Evolutionary conservation across 345 rosid genomes (phyloP).

Genomic region (Euphorbia peplus): DNA sequence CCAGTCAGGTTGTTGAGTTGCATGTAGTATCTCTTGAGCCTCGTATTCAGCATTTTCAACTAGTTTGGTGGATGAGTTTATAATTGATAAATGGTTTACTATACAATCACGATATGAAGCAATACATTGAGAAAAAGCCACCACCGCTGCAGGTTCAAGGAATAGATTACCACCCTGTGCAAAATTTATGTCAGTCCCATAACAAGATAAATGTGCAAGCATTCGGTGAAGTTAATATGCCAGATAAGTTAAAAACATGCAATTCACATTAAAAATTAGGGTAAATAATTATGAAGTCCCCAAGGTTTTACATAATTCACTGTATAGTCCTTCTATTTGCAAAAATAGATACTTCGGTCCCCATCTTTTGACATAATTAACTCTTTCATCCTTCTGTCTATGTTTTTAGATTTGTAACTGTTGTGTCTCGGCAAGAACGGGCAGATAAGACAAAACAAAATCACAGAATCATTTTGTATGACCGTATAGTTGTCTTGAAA

Average conservation of each 20-base stretch:
- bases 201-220: constrained; percentile 13
- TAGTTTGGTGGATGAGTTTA: constrained; percentile 31
- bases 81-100: constrained; percentile 29
- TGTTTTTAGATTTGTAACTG: too few relatives aligned
- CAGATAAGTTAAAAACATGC: not conserved
- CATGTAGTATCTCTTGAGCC: constrained; percentile 24
- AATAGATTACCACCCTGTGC: constrained; percentile 76
- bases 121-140: constrained; percentile 42
- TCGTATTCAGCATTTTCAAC: constrained; percentile 32
- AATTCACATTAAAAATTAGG: constrained; percentile 5
- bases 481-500: too few relatives aligned
- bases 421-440: too few relatives aligned
- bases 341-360: too few relatives aligned
- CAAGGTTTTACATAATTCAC: too few relatives aligned
- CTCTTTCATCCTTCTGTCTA: too few relatives aligned
- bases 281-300: too few relatives aligned
- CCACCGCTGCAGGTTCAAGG: constrained; percentile 60
- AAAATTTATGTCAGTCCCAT: constrained; percentile 27
- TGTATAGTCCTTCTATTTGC: too few relatives aligned
- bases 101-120: constrained; percentile 38
- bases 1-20: constrained; percentile 35
- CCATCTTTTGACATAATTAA: too few relatives aligned
- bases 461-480: too few relatives aligned
- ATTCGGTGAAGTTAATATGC: constrained; percentile 6
- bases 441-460: too few relatives aligned